A percentile compares a stretch with the other conserved stretches of the same genome.
Conservation (phyloP, 805 yeast genomes). For the Sugiyamaella mastotermitis region DNA sequence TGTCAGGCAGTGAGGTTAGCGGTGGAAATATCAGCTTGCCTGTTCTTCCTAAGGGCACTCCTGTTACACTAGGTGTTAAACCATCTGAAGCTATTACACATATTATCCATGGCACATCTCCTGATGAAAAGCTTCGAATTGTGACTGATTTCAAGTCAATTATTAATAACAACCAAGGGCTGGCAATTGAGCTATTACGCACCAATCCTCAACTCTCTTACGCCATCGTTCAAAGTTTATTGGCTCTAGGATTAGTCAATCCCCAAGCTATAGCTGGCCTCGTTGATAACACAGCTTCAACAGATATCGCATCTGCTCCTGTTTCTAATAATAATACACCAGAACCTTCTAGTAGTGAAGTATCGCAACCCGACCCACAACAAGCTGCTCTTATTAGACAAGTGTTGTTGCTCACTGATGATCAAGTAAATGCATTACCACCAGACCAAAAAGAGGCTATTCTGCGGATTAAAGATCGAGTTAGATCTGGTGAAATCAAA, state of each 20-base stretch:
- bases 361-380: constrained; percentile 27
- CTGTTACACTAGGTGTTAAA: constrained; percentile 32
- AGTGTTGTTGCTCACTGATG: constrained; percentile 47
- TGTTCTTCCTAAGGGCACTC: constrained; percentile 47
- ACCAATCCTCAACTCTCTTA: constrained; percentile 77
- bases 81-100: constrained; percentile 41
- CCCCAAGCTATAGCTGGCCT: constrained; percentile 24
- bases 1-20: not conserved
- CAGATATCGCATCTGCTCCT: constrained; percentile 2
- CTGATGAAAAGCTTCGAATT: constrained; percentile 41
- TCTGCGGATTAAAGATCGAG: constrained; percentile 20
- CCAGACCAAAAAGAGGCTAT: constrained; percentile 44
- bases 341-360: constrained; percentile 3
- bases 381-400: constrained; percentile 46
- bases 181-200: constrained; percentile 53
- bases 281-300: constrained; percentile 13
- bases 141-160: constrained; percentile 54
- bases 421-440: constrained; percentile 44
- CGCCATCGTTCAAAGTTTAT: constrained; percentile 71
- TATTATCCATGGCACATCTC: constrained; percentile 38
- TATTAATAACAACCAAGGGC: constrained; percentile 49
- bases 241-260: constrained; percentile 34
- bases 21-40: constrained; percentile 5
- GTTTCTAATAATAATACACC: constrained; percentile 2
- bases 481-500: constrained; percentile 22